Percentiles rank a stretch among this genome's conserved stretches.
phyloP scores from a whole-genome alignment of 768 basidiomycete species.

The Mycena venus region DNA sequence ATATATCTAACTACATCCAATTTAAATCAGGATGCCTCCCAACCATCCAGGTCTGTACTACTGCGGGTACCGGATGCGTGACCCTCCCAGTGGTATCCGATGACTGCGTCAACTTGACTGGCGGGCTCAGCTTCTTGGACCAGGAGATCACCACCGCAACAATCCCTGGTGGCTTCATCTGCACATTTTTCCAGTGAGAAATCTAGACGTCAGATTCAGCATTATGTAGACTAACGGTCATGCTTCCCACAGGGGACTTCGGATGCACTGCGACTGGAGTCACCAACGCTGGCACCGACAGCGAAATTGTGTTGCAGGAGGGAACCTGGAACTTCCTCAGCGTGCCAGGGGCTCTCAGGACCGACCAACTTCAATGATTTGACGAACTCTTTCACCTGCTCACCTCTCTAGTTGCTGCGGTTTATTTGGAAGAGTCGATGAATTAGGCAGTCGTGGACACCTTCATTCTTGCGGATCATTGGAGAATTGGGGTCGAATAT shows the following conservation, averaged over 20 bases:
- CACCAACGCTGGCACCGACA: not conserved
- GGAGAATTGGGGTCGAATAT: no score
- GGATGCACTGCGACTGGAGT: not conserved
- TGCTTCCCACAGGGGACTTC: not conserved
- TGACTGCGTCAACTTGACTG: not conserved
- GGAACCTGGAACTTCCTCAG: not conserved
- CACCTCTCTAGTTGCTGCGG: not conserved
- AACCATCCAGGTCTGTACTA: constrained; percentile 1
- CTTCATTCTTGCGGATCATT: no score
- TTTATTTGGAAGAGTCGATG: no score
- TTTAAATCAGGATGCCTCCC: not conserved
- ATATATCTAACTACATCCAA: not conserved
- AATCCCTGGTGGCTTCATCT: not conserved
- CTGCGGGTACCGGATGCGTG: not conserved
- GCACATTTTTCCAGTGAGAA: constrained; percentile 3
- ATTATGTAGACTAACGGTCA: not conserved
- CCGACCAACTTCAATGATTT: not conserved
- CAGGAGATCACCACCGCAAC: not conserved
- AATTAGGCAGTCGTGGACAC: no score
- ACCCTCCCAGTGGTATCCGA: not conserved
- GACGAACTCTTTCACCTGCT: not conserved
- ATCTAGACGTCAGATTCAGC: not conserved
- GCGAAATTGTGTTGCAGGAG: not conserved
- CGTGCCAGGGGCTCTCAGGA: not conserved
- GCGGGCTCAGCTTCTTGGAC: constrained; percentile 7